Evolutionary conservation across 2,329 filamentous ascomycete species (phyloP).

Genomic region (Fusarium compactum): DNA sequence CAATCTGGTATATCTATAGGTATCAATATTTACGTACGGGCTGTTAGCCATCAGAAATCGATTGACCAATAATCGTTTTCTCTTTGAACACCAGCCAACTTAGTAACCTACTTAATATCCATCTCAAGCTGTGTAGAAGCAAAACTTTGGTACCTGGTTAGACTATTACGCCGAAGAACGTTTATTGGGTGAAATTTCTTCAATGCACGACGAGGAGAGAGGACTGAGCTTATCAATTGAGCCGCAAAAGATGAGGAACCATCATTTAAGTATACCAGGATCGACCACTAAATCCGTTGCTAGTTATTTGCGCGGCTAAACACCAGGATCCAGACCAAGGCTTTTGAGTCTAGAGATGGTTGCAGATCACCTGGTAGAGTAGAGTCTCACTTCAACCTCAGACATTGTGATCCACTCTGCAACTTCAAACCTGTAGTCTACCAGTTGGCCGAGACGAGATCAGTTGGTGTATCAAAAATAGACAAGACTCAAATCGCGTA

Average conservation of each 20-base stretch:
- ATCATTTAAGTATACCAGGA: neutral
- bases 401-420: neutral
- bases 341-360: neutral
- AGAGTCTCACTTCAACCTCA: neutral
- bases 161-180: neutral
- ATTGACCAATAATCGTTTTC: conserved; percentile 21
- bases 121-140: neutral
- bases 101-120: neutral
- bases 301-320: conserved; percentile 9
- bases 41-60: conserved; percentile 13
- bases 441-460: conserved; percentile 1
- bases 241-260: neutral
- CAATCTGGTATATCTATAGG: conserved; percentile 19
- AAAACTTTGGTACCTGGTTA: neutral
- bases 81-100: neutral
- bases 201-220: neutral
- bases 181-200: neutral
- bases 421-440: neutral
- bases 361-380: neutral
- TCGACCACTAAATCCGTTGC: neutral
- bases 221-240: neutral
- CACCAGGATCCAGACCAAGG: neutral
- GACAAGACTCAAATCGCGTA: neutral
- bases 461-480: neutral
- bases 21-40: conserved; percentile 25